Evolutionary conservation across 2,329 filamentous ascomycete species (phyloP).

Genomic region (Penicillium corylophilum): DNA sequence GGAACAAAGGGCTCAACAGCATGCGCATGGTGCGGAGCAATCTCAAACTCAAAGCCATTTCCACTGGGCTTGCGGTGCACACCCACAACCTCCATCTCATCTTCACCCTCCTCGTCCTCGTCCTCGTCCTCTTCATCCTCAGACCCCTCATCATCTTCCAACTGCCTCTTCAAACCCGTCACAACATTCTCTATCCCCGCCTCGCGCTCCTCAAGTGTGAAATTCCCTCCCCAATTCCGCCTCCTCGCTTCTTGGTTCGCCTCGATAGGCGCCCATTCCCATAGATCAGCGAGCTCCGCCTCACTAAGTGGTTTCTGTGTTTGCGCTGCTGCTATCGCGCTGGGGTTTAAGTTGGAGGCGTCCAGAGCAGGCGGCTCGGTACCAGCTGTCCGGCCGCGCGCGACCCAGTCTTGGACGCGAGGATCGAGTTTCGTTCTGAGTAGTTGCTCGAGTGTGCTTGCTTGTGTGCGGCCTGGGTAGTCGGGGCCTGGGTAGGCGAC

Average conservation of each 20-base stretch:
- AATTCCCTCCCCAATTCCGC: conserved; percentile 62
- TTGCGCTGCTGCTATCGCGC: conserved; percentile 19
- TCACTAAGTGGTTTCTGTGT: conserved; percentile 35
- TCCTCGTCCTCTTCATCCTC: conserved; percentile 52
- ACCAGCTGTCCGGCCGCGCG: conserved; percentile 56
- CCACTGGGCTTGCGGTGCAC: conserved; percentile 34
- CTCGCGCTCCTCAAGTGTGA: conserved; percentile 69
- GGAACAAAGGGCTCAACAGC: conserved; percentile 35
- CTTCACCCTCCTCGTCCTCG: conserved; percentile 44
- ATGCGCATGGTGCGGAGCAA: conserved; percentile 28
- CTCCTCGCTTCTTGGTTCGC: conserved; percentile 47
- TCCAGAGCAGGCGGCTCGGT: conserved; percentile 8
- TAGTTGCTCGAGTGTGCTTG: conserved; percentile 62
- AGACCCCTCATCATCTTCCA: conserved; percentile 56
- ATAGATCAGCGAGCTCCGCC: conserved; percentile 58
- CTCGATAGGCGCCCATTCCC: conserved; percentile 55
- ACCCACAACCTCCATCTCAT: conserved; percentile 44
- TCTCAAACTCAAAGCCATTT: conserved; percentile 36
- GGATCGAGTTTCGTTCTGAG: conserved; percentile 83
- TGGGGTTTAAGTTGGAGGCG: conserved; percentile 9
- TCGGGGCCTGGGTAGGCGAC: conserved; percentile 74
- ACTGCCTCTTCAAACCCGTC: conserved; percentile 63
- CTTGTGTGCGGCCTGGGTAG: conserved; percentile 68
- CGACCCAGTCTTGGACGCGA: conserved; percentile 70
- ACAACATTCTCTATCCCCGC: conserved; percentile 67